These are phyloP conservation scores for Akebia trifoliata DNA, from an alignment of 164 flowering plant species.

Conservation along the genomic window DNA sequence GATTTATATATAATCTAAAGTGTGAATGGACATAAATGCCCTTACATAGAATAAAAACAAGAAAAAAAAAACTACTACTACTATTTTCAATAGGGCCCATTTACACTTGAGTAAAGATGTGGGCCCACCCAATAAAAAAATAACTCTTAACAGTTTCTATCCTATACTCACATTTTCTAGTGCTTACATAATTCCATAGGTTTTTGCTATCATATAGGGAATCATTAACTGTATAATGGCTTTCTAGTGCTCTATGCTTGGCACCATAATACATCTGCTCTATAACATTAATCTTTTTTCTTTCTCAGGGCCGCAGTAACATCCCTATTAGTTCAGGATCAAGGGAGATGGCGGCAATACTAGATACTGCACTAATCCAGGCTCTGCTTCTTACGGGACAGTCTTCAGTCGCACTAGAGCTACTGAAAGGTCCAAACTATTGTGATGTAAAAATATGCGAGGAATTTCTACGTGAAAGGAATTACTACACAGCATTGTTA, in stretches of 20 bases:
- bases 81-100: no score
- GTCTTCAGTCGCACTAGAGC: slow-evolving; percentile 63
- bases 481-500: slow-evolving; percentile 48
- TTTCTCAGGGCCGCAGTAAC: slow-evolving; percentile 56
- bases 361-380: slow-evolving; percentile 93
- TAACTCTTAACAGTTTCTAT: no score
- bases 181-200: no score
- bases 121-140: no score
- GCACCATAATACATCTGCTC: not conserved
- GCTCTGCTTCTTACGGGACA: slow-evolving; percentile 90
- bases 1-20: no score
- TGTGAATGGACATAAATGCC: no score
- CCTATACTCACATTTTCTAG: no score
- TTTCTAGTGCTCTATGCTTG: not conserved
- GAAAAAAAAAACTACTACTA: no score
- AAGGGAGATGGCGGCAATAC: slow-evolving; percentile 82
- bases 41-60: no score
- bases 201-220: no score
- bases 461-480: slow-evolving; percentile 68
- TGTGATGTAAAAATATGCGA: slow-evolving; percentile 88
- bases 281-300: slow-evolving; percentile 7
- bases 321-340: slow-evolving; percentile 70
- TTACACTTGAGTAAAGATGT: no score
- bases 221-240: not conserved
- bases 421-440: slow-evolving; percentile 79